Evolutionary conservation across 169 alveolate genomes (phyloP).

Genomic region (Cryptosporidium ryanae): DNA sequence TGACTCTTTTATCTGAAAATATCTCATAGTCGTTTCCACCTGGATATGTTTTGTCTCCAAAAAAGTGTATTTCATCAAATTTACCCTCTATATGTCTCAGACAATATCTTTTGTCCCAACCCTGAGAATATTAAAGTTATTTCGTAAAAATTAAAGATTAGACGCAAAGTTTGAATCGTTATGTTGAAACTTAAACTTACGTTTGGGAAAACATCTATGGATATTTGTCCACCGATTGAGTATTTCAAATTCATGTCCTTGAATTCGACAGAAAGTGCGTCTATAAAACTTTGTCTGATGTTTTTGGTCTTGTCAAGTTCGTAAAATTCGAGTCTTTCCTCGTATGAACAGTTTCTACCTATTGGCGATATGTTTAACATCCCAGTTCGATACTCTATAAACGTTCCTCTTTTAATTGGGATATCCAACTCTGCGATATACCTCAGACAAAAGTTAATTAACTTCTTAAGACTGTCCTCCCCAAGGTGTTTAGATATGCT

Average conservation of each 20-base stretch:
- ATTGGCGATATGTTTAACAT: constrained; percentile 95
- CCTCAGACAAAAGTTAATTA: constrained; percentile 88
- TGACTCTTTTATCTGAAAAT: constrained; percentile 88
- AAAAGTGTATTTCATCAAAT: constrained; percentile 91
- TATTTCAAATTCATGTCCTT: constrained; percentile 83
- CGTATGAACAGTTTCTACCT: constrained; percentile 94
- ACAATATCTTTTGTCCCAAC: constrained; percentile 95
- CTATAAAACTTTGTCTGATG: constrained; percentile 82
- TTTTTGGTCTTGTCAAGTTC: constrained; percentile 83
- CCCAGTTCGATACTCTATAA: constrained; percentile 95
- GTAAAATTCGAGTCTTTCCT: constrained; percentile 92
- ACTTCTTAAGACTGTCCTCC: constrained; percentile 85
- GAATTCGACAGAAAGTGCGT: constrained; percentile 81
- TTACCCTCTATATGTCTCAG: constrained; percentile 84
- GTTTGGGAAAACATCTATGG: constrained; percentile 94
- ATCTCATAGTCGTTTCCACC: constrained; percentile 98
- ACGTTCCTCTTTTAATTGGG: constrained; percentile 93
- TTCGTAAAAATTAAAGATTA: neutral
- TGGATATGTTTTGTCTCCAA: constrained; percentile 91
- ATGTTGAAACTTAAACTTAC: no score
- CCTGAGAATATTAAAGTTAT: constrained; percentile 70
- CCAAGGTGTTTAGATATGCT: constrained; percentile 85
- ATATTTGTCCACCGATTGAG: constrained; percentile 97
- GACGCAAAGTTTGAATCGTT: no score
- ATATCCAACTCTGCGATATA: constrained; percentile 91